phyloP scores from a whole-genome alignment of 129 eudicot species.

The Tanacetum coccineum region DNA sequence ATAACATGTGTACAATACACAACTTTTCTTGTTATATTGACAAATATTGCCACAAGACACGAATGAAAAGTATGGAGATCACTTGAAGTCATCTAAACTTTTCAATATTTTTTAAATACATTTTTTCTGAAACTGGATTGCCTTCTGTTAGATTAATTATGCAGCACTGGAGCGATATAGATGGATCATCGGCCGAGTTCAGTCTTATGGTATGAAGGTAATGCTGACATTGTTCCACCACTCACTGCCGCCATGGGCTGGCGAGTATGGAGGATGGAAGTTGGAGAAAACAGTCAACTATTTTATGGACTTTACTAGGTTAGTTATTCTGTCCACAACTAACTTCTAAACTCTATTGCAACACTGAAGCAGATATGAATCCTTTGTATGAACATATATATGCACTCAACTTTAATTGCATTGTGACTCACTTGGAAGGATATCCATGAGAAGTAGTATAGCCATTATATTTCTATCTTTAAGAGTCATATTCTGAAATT shows the following conservation, averaged over 20 bases:
- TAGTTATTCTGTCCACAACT: not conserved
- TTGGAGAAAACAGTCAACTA: slow-evolving; percentile 84
- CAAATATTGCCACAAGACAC: slow-evolving; percentile 7
- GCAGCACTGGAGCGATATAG: slow-evolving; percentile 96
- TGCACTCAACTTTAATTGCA: too few species aligned
- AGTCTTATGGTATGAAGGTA: slow-evolving; percentile 90
- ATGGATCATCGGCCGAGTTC: slow-evolving; percentile 86
- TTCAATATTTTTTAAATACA: too few species aligned
- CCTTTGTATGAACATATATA: too few species aligned
- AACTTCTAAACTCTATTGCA: too few species aligned
- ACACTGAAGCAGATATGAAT: too few species aligned
- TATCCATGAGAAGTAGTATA: too few species aligned
- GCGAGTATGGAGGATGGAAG: slow-evolving; percentile 97
- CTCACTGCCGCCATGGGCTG: slow-evolving; percentile 99
- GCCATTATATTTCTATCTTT: too few species aligned
- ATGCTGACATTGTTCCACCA: slow-evolving; percentile 98
- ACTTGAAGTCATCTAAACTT: slow-evolving; percentile 6
- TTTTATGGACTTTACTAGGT: slow-evolving; percentile 97
- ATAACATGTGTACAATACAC: slow-evolving; percentile 8
- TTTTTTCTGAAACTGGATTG: slow-evolving; percentile 9
- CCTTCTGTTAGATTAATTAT: slow-evolving; percentile 61
- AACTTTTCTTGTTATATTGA: not conserved
- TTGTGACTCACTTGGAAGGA: too few species aligned
- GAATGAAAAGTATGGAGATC: slow-evolving; percentile 6
- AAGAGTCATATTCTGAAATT: too few species aligned